Conservation (phyloP, 2,329 filamentous ascomycete genomes). For the Colletotrichum chlorophyti region DNA sequence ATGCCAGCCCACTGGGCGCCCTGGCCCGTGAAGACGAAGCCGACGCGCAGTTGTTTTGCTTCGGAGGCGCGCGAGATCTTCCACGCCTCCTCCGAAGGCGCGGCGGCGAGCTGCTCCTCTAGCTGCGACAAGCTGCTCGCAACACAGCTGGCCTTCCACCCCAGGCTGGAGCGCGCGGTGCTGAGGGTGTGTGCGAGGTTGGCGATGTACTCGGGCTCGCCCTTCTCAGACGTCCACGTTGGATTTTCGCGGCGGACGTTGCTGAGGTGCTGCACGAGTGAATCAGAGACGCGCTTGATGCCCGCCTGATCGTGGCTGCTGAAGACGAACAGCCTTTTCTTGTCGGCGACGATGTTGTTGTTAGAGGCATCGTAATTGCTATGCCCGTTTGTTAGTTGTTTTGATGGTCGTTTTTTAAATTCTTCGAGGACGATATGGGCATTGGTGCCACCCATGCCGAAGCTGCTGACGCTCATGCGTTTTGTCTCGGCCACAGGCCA, state of each 20-base stretch:
- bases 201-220: conserved; percentile 1
- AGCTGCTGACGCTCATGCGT: conserved; percentile 11
- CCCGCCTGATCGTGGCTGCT: conserved; percentile 14
- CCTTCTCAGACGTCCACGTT: background rate
- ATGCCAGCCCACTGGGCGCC: conserved; percentile 30
- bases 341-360: background rate
- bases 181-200: background rate
- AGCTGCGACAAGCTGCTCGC: background rate
- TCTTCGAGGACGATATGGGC: conserved; percentile 21
- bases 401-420: background rate
- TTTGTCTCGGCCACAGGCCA: background rate
- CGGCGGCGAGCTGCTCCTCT: background rate
- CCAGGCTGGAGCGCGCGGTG: background rate
- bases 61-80: background rate
- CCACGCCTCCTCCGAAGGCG: background rate
- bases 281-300: background rate
- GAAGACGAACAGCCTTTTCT: conserved; percentile 8
- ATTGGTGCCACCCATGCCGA: conserved; percentile 25
- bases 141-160: background rate
- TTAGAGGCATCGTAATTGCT: background rate
- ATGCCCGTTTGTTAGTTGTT: background rate
- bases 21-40: conserved; percentile 32
- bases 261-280: background rate
- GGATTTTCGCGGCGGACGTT: background rate
- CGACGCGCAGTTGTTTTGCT: background rate